Conservation (phyloP, 352 stramenopile species). For the Phytophthora chlamydospora region DNA sequence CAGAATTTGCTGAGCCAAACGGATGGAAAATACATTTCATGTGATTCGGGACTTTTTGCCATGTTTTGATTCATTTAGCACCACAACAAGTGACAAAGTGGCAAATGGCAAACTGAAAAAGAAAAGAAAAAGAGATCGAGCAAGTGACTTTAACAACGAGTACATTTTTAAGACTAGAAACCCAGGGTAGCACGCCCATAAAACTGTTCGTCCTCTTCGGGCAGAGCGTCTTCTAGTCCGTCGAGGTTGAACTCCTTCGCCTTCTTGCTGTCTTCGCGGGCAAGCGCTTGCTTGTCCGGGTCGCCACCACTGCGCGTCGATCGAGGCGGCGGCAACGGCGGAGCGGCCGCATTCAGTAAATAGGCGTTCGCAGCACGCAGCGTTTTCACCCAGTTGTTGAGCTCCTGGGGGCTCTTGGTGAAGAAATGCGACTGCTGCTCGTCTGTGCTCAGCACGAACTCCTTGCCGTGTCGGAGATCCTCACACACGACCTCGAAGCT, state of each 20-base stretch:
- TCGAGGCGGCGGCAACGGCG: conserved; percentile 34
- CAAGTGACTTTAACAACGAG: conserved; percentile 33
- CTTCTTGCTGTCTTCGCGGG: conserved; percentile 35
- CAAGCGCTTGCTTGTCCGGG: conserved; percentile 29
- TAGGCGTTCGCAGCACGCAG: conserved; percentile 71
- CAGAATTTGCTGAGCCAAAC: background rate
- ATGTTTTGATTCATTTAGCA: background rate
- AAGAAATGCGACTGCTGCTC: conserved; percentile 90
- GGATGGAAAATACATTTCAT: conserved; percentile 31
- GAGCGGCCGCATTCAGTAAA: conserved; percentile 53
- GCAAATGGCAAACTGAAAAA: background rate
- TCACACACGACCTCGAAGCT: conserved; percentile 87
- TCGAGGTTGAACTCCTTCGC: conserved; percentile 47
- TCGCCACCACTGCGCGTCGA: conserved; percentile 23
- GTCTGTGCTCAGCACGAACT: conserved; percentile 84
- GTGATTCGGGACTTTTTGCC: conserved; percentile 17
- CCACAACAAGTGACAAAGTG: too few relatives aligned
- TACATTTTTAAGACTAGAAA: conserved; percentile 64
- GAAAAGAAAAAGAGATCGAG: conserved; percentile 3
- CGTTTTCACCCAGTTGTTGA: conserved; percentile 82
- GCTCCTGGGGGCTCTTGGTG: conserved; percentile 71
- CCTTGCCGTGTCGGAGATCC: conserved; percentile 71
- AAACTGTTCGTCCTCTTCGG: conserved; percentile 80
- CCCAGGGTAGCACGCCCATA: conserved; percentile 84
- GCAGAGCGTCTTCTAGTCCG: conserved; percentile 44